Conservation (phyloP, 306 rosid species). For the Glycine soja region DNA sequence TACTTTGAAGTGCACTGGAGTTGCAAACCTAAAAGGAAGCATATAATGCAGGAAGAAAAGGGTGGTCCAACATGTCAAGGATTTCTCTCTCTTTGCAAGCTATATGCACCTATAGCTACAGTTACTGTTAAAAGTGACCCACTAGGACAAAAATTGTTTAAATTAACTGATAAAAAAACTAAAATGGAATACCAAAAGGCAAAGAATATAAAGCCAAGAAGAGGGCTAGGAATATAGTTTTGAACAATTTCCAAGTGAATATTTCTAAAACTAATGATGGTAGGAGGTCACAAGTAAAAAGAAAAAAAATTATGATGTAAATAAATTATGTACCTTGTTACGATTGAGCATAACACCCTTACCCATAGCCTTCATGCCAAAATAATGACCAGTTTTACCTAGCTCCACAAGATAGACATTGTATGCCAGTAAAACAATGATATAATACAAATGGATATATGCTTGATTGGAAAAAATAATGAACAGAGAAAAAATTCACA, state of each 20-base stretch:
- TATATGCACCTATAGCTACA: constrained; percentile 78
- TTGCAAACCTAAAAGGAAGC: constrained; percentile 57
- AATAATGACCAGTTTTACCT: constrained; percentile 65
- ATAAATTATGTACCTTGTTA: constrained; percentile 67
- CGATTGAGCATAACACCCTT: constrained; percentile 88
- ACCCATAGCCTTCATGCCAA: constrained; percentile 97
- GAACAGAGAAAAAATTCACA: background rate
- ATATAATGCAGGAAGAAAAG: constrained; percentile 92
- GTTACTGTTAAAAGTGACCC: background rate
- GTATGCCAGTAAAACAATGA: constrained; percentile 36
- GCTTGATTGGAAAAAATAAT: constrained; percentile 1
- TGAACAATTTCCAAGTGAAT: background rate
- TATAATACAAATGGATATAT: no score
- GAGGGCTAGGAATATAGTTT: no score
- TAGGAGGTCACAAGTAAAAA: constrained; percentile 14
- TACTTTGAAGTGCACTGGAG: background rate
- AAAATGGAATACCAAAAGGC: constrained; percentile 1
- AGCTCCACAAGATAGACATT: constrained; percentile 87
- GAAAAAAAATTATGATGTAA: background rate
- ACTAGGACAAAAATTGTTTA: no score
- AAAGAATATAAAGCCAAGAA: constrained; percentile 5
- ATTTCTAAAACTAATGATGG: background rate
- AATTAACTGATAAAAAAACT: no score
- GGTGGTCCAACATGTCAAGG: constrained; percentile 95
- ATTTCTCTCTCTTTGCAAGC: constrained; percentile 97